These are phyloP conservation scores for Trametes sp. DNA, from an alignment of 1,284 basidiomycete genomes.

Conservation along the genomic window DNA sequence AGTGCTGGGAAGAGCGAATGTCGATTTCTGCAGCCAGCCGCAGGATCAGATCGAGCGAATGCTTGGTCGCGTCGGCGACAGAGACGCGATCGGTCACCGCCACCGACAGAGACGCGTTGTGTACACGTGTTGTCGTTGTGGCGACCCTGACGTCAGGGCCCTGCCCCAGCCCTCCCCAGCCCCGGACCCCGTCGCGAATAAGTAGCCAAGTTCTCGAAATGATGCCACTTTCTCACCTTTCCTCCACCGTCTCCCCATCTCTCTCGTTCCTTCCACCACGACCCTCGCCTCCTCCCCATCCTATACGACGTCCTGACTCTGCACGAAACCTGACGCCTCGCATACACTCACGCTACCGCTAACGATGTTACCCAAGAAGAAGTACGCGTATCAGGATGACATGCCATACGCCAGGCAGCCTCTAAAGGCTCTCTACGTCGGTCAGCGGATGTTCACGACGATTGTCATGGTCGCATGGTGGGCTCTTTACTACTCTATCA, in stretches of 20 bases:
- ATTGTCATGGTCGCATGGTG: constrained; percentile 54
- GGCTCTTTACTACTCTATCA: constrained; percentile 49
- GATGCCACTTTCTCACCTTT: constrained; percentile 1
- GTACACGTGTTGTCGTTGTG: constrained; percentile 17
- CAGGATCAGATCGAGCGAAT: constrained; percentile 14
- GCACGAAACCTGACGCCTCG: background rate
- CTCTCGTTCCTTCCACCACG: background rate
- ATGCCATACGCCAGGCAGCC: constrained; percentile 54
- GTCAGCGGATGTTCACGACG: constrained; percentile 54
- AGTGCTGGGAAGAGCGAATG: background rate
- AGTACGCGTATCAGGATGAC: constrained; percentile 31
- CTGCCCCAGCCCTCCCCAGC: background rate
- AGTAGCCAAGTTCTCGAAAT: background rate
- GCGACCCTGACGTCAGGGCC: constrained; percentile 28
- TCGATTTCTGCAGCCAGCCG: constrained; percentile 10
- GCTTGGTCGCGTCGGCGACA: constrained; percentile 6
- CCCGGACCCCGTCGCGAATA: no score
- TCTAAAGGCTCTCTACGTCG: constrained; percentile 55
- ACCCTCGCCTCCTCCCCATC: background rate
- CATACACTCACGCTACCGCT: constrained; percentile 1
- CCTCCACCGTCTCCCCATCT: constrained; percentile 1
- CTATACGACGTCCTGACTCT: background rate
- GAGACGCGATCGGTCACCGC: constrained; percentile 14
- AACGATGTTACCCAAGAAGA: constrained; percentile 23
- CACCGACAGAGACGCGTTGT: constrained; percentile 16